These are phyloP conservation scores for Colletotrichum higginsianum DNA, from an alignment of 2,329 filamentous ascomycete genomes.

Conservation along the genomic window DNA sequence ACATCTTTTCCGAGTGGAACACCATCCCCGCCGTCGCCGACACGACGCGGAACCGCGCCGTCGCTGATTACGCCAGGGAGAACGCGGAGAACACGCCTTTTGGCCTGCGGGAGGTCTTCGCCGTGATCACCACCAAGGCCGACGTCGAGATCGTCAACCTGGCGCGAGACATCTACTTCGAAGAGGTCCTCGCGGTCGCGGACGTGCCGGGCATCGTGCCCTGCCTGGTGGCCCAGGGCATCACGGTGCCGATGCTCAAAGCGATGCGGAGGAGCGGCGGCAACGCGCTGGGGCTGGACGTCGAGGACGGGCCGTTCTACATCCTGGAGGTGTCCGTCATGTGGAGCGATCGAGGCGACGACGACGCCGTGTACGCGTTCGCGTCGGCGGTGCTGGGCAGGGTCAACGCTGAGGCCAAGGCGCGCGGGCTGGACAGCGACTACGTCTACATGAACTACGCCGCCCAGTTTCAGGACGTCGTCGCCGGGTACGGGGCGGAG, in stretches of 20 bases:
- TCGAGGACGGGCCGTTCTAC: constrained; percentile 47
- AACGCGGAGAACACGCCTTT: constrained; percentile 30
- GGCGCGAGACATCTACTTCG: constrained; percentile 40
- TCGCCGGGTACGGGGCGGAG: constrained; percentile 55
- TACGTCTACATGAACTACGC: constrained; percentile 62
- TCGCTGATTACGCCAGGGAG: constrained; percentile 41
- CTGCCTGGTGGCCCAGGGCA: constrained; percentile 55
- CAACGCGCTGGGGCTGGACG: constrained; percentile 54
- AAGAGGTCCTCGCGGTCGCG: constrained; percentile 25
- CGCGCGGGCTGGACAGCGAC: constrained; percentile 39
- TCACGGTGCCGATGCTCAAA: constrained; percentile 55
- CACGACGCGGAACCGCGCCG: constrained; percentile 43
- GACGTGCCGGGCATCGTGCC: constrained; percentile 47
- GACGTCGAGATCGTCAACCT: constrained; percentile 43
- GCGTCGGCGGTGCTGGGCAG: constrained; percentile 42
- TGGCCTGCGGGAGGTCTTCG: constrained; percentile 46
- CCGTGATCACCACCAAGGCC: constrained; percentile 43
- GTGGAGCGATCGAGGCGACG: constrained; percentile 44
- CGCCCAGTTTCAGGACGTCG: constrained; percentile 54
- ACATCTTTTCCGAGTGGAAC: constrained; percentile 56
- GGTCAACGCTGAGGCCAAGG: constrained; percentile 41
- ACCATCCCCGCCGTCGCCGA: constrained; percentile 50
- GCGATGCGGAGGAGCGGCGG: constrained; percentile 55
- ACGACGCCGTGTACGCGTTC: constrained; percentile 43
- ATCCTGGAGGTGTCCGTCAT: constrained; percentile 44